These are phyloP conservation scores for Solanum chmielewskii DNA, from an alignment of 257 asterid species.

Conservation along the genomic window DNA sequence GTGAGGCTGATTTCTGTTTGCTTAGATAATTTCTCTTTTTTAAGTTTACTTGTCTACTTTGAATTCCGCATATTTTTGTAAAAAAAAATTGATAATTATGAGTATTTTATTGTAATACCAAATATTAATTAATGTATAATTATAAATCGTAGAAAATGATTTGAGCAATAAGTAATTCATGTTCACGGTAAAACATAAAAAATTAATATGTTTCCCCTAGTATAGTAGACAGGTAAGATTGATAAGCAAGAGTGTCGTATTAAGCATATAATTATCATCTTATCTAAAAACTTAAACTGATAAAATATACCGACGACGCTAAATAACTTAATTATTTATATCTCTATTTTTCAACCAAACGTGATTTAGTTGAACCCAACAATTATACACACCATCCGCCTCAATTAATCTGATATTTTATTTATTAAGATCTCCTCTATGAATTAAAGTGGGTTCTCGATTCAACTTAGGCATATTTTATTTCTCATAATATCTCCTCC, in stretches of 20 bases:
- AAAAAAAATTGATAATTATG: not conserved
- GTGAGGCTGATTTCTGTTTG: not conserved
- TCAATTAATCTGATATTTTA: not conserved
- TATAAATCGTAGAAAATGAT: not conserved
- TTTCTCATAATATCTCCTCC: not conserved
- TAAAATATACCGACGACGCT: not conserved
- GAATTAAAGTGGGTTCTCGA: slow-evolving; percentile 6
- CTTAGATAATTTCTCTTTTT: not conserved
- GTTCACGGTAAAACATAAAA: not conserved
- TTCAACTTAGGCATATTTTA: not conserved
- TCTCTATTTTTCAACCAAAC: not conserved
- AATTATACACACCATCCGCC: not conserved
- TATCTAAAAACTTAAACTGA: not conserved
- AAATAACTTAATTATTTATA: not conserved
- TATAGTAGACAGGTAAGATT: not conserved
- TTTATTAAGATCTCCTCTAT: slow-evolving; percentile 3
- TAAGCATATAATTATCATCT: not conserved
- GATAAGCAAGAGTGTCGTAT: not conserved
- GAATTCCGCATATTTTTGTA: not conserved
- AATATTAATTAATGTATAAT: not conserved
- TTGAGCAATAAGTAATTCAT: not conserved
- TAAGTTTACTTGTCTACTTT: not conserved
- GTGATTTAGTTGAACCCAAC: not conserved
- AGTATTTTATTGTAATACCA: not conserved
- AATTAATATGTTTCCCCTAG: not conserved